Conservation (phyloP, 192 early-diverging fungal genomes). For the Backusella macrospora region DNA sequence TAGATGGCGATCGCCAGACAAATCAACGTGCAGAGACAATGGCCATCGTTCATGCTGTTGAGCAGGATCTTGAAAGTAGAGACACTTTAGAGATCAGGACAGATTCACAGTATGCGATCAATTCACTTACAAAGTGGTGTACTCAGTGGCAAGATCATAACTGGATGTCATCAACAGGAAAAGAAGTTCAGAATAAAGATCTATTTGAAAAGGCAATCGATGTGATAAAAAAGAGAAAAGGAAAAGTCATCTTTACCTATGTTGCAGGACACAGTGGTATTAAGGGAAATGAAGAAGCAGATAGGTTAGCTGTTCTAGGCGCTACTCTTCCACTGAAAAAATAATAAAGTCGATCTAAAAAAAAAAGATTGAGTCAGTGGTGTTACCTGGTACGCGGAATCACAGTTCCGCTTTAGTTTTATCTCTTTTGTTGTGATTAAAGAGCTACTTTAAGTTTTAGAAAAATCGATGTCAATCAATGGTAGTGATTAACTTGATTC, state of each 20-base stretch:
- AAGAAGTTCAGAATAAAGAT: constrained; percentile 76
- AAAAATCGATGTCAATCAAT: too few relatives aligned
- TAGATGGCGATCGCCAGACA: constrained; percentile 58
- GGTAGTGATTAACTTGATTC: too few relatives aligned
- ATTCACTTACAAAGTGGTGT: constrained; percentile 73
- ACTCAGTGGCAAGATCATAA: constrained; percentile 67
- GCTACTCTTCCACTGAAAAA: constrained; percentile 35
- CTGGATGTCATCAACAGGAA: constrained; percentile 63
- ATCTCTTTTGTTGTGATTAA: too few relatives aligned
- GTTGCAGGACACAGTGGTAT: constrained; percentile 75
- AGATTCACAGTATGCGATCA: constrained; percentile 77
- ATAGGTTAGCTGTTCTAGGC: constrained; percentile 76
- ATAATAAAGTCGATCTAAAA: constrained; percentile 10
- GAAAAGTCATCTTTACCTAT: constrained; percentile 51
- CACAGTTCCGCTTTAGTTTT: too few relatives aligned
- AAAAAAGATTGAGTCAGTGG: neutral
- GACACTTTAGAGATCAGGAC: constrained; percentile 63
- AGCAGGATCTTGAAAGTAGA: constrained; percentile 41
- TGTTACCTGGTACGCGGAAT: too few relatives aligned
- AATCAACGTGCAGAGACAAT: constrained; percentile 77
- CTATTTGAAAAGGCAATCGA: constrained; percentile 63
- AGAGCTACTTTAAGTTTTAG: too few relatives aligned
- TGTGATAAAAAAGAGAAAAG: constrained; percentile 44
- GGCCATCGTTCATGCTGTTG: constrained; percentile 60
- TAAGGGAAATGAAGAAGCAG: constrained; percentile 81